Base-by-base conservation (phyloP, 345 rosid species). In the Alliaria petiolata region DNA sequence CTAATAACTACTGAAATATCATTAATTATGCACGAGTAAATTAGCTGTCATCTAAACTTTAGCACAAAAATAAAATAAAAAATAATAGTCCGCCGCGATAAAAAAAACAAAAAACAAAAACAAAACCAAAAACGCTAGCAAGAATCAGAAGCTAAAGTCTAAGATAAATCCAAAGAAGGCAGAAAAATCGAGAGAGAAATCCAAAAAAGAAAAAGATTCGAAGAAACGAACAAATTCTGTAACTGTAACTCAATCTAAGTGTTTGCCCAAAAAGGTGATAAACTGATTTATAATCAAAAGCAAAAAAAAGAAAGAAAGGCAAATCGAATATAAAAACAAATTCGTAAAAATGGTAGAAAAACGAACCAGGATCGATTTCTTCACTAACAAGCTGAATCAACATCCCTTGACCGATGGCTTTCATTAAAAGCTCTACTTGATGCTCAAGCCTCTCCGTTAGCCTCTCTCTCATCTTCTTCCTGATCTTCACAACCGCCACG, bases 391-490 rank as follows among this genome's bases (percentile, higher is more conserved):
- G 95, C 65, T 84, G 97, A 80, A 95, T 82, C 78, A 71, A 46
- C 81, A 95, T 84, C 69, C 97, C 96, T 60, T 74, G 89, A 51
- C 96, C 96, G 57, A 95, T 81, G 38, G 92, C 93, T 66, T 85
- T 91, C 70, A 88, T 60, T 16, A 89, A 71, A 59, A 80, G 80
- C 79, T 95, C 93, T 77, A 87, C 59, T 5, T 83, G 89, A 82
- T 86, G 87, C 68, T 82, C 93, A 39, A 95, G 17, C 77, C 83
- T 87, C 64, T 91, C 99, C 4, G 31, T 55, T n/a, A 93, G 62
- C 57, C 82, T 89, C 83, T 87, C 93, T 53, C 83, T 89, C 74
- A 83, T 85, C 82, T 91, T 91, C 89, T 80, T 89, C 83, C 88
- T 84, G 63, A 91, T 77, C 11, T 88, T 86, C 33, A 93, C 81